phyloP scores from a whole-genome alignment of 208 protist species.

The Angomonas ambiguus region DNA sequence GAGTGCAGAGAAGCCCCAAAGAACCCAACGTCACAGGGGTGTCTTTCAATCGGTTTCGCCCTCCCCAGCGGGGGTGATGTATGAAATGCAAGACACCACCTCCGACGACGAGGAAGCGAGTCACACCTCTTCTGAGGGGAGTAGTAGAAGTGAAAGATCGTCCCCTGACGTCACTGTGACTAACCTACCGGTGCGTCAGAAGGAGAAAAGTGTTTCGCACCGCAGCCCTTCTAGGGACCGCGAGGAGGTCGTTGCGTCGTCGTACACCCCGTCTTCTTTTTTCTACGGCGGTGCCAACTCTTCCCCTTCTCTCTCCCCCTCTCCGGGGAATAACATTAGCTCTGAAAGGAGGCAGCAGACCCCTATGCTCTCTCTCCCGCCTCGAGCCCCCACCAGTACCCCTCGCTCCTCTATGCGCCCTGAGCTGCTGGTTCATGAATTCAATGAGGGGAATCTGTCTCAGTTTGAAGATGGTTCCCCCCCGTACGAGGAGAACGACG shows the following conservation, averaged over 20 bases:
- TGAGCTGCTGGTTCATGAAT: neutral
- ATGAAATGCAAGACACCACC: neutral
- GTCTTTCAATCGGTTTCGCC: neutral
- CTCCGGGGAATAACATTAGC: neutral
- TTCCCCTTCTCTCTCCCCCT: neutral
- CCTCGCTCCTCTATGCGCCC: neutral
- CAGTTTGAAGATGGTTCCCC: neutral
- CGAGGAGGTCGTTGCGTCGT: neutral
- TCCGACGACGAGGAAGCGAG: neutral
- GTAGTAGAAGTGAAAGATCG: neutral
- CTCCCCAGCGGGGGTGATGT: neutral
- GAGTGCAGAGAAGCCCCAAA: neutral
- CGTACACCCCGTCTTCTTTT: neutral
- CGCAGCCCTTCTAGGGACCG: neutral
- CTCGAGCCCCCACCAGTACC: constrained; percentile 7
- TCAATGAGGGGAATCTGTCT: neutral
- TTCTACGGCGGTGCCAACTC: neutral
- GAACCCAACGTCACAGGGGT: neutral
- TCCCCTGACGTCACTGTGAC: neutral
- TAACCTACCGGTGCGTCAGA: neutral
- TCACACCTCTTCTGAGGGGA: neutral
- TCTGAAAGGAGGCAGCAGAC: constrained; percentile 6
- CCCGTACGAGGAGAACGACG: constrained; percentile 1
- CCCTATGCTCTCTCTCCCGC: constrained; percentile 1
- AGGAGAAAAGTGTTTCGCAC: neutral